Evolutionary conservation across 495 filamentous ascomycete species (phyloP).

Genomic region (Penicillium herquei): DNA sequence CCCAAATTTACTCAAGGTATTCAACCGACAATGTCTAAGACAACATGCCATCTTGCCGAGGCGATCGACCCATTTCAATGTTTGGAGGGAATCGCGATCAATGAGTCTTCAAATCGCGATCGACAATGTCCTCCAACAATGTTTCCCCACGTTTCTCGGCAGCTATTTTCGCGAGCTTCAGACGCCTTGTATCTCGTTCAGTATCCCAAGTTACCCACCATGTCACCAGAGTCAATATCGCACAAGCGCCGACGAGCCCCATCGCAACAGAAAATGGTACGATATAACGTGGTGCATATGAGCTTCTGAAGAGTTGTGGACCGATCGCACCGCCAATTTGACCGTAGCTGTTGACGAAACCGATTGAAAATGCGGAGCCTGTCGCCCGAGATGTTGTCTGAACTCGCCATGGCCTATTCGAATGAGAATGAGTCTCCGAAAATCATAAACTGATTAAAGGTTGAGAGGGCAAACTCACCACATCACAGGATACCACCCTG

Average conservation of each 20-base stretch:
- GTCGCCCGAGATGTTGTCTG: slow-evolving; percentile 43
- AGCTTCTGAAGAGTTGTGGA: slow-evolving; percentile 32
- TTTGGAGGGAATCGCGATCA: neutral
- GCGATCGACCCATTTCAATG: too few species aligned
- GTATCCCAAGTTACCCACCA: slow-evolving; percentile 33
- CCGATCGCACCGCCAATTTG: slow-evolving; percentile 38
- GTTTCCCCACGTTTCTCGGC: slow-evolving; percentile 38
- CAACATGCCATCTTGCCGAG: neutral
- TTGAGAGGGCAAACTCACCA: slow-evolving; percentile 7
- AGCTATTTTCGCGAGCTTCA: slow-evolving; percentile 40
- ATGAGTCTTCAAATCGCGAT: slow-evolving; percentile 31
- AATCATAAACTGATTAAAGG: neutral
- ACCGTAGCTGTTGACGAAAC: slow-evolving; percentile 41
- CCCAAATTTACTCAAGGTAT: too few species aligned
- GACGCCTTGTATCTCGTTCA: slow-evolving; percentile 23
- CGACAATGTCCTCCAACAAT: slow-evolving; percentile 43
- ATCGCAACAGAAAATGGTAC: slow-evolving; percentile 34
- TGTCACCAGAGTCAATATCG: slow-evolving; percentile 15
- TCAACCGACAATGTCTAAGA: too few species aligned
- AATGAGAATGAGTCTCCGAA: neutral
- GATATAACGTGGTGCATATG: slow-evolving; percentile 31
- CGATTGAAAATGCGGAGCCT: slow-evolving; percentile 44
- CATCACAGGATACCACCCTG: slow-evolving; percentile 43
- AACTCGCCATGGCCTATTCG: slow-evolving; percentile 35
- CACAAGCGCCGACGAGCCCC: slow-evolving; percentile 25